Evolutionary conservation across 148 eudicot species (phyloP).

Genomic region (Limonium bicolor): DNA sequence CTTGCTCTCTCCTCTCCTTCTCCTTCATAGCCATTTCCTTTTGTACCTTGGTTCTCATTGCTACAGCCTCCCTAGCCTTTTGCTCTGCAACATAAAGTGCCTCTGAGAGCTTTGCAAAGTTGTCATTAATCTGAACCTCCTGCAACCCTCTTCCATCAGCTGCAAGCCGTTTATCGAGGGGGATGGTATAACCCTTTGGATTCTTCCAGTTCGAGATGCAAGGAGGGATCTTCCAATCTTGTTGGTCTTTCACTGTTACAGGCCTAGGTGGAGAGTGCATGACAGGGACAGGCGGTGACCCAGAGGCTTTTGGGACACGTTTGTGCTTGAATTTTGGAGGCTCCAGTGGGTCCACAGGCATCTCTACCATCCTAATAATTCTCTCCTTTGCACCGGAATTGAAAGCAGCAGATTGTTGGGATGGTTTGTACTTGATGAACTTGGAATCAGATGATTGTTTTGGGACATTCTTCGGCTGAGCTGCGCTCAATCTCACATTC

Average conservation of each 20-base stretch:
- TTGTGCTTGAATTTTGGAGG: constrained; percentile 90
- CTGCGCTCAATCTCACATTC: constrained; percentile 64
- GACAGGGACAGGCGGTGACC: constrained; percentile 84
- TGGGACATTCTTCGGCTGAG: constrained; percentile 73
- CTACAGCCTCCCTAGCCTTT: constrained; percentile 80
- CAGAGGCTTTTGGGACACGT: constrained; percentile 77
- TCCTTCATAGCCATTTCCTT: constrained; percentile 62
- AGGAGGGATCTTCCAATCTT: constrained; percentile 89
- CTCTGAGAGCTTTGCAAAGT: constrained; percentile 71
- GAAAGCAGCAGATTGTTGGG: constrained; percentile 59
- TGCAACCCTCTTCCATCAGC: constrained; percentile 91
- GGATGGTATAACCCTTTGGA: constrained; percentile 83
- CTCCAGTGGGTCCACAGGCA: constrained; percentile 82
- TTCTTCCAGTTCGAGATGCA: constrained; percentile 94
- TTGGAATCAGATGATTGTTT: constrained; percentile 53
- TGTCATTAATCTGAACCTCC: constrained; percentile 66
- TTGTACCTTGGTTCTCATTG: constrained; percentile 61
- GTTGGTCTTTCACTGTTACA: constrained; percentile 83
- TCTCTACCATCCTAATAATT: constrained; percentile 75
- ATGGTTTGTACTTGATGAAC: constrained; percentile 74
- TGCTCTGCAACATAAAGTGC: constrained; percentile 67
- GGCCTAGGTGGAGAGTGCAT: constrained; percentile 93
- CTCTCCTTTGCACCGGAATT: constrained; percentile 89
- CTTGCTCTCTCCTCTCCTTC: constrained; percentile 54
- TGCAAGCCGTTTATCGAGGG: constrained; percentile 74